These are phyloP conservation scores for Cutaneotrichosporon sp. DNA, from an alignment of 1,284 basidiomycete genomes.

Conservation along the genomic window DNA sequence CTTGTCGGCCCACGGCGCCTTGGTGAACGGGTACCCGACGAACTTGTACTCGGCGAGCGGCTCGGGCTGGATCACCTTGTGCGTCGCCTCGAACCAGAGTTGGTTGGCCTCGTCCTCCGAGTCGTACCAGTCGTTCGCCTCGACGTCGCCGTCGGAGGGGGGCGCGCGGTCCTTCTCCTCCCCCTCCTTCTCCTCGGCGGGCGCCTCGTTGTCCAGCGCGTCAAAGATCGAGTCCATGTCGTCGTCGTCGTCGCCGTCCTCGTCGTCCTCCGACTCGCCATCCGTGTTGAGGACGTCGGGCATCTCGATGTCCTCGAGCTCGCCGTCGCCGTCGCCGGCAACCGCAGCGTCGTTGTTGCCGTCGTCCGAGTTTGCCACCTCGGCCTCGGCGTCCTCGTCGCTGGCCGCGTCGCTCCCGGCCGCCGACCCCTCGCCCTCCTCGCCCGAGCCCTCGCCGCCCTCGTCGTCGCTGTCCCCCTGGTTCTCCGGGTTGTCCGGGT, in stretches of 20 bases:
- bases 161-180: background rate
- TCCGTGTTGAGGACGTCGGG: too few relatives aligned
- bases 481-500: background rate
- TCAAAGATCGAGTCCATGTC: background rate
- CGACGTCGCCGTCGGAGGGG: background rate
- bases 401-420: background rate
- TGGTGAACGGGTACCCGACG: conserved; percentile 7
- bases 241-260: background rate
- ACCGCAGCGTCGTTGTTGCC: background rate
- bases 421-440: too few relatives aligned
- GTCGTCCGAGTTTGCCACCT: too few relatives aligned
- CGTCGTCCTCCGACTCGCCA: background rate
- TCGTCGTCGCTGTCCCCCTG: background rate
- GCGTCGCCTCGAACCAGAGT: conserved; percentile 16
- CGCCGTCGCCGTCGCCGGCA: background rate
- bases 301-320: too few relatives aligned
- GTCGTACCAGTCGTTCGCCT: background rate
- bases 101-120: background rate
- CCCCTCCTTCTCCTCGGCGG: background rate
- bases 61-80: conserved; percentile 18
- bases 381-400: background rate
- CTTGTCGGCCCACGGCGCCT: background rate
- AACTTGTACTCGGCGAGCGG: conserved; percentile 14
- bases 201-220: background rate
- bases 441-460: background rate